These are phyloP conservation scores for Cyclostephanos invisitatus DNA, from an alignment of 108 stramenopile species.

Conservation along the genomic window DNA sequence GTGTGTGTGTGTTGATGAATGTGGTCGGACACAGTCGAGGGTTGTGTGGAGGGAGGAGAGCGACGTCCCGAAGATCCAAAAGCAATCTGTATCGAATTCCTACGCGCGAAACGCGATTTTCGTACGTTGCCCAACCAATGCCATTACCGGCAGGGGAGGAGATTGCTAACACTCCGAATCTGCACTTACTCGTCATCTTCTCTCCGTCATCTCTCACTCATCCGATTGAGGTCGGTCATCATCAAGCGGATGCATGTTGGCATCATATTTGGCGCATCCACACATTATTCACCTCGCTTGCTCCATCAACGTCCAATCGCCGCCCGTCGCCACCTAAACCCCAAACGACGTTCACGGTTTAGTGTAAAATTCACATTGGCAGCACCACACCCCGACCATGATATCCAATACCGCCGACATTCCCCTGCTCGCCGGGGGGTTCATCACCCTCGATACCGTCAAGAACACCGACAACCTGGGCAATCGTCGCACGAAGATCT, in stretches of 20 bases:
- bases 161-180: too few relatives aligned
- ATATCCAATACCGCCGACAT: slow-evolving; percentile 67
- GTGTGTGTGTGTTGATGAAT: too few relatives aligned
- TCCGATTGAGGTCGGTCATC: background rate
- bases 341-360: too few relatives aligned
- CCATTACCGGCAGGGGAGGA: too few relatives aligned
- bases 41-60: background rate
- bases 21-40: too few relatives aligned
- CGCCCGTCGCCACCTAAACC: background rate
- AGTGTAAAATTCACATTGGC: background rate
- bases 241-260: background rate
- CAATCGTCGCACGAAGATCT: slow-evolving; percentile 68
- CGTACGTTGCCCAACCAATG: too few relatives aligned
- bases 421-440: slow-evolving; percentile 60
- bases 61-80: background rate
- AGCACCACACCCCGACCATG: slow-evolving; percentile 13
- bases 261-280: too few relatives aligned
- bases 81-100: too few relatives aligned
- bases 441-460: slow-evolving; percentile 57
- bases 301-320: background rate
- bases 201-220: too few relatives aligned
- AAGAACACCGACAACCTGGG: slow-evolving; percentile 36
- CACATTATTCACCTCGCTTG: too few relatives aligned
- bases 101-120: background rate
- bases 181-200: too few relatives aligned